Conservation (phyloP, 495 filamentous ascomycete genomes). For the Cairneyella variabilis region DNA sequence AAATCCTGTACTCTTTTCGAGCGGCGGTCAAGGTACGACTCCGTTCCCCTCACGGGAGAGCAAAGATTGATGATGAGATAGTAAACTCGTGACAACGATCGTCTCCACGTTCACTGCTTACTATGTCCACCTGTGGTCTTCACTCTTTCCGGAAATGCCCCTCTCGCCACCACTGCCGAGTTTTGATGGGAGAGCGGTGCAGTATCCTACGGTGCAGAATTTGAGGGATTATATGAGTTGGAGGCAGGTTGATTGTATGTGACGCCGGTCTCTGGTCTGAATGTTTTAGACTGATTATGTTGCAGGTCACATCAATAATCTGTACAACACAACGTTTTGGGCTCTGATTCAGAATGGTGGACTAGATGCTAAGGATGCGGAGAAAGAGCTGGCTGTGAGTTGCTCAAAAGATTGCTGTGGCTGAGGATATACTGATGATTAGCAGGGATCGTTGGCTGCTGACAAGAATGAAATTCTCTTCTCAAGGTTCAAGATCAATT, state of each 20-base stretch:
- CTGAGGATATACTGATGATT: slow-evolving; percentile 1
- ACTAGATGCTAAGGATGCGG: slow-evolving; percentile 70
- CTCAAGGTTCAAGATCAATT: slow-evolving; percentile 85
- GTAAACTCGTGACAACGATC: slow-evolving; percentile 86
- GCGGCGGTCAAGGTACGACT: slow-evolving; percentile 68
- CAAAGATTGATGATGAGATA: slow-evolving; percentile 28
- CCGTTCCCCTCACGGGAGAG: neutral
- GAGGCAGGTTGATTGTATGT: slow-evolving; percentile 92
- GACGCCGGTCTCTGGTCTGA: neutral
- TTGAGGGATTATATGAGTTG: slow-evolving; percentile 94
- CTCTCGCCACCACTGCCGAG: slow-evolving; percentile 74
- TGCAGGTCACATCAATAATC: slow-evolving; percentile 91
- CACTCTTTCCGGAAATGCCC: slow-evolving; percentile 63
- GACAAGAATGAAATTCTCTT: slow-evolving; percentile 98
- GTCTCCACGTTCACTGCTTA: slow-evolving; percentile 91
- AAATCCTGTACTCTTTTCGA: slow-evolving; percentile 80
- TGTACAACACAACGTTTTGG: slow-evolving; percentile 98
- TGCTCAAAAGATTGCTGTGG: neutral
- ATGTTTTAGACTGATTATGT: neutral
- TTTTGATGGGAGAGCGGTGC: slow-evolving; percentile 88
- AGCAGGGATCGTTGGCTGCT: slow-evolving; percentile 70
- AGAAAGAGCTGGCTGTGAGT: slow-evolving; percentile 67
- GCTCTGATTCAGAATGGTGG: slow-evolving; percentile 73
- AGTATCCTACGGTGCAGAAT: slow-evolving; percentile 75
- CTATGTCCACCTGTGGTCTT: slow-evolving; percentile 78